Percentiles rank a stretch among this genome's conserved stretches.
These are phyloP conservation scores for Dothiorella sarmentorum DNA, from an alignment of 2,329 filamentous ascomycete genomes.

Conservation along the genomic window DNA sequence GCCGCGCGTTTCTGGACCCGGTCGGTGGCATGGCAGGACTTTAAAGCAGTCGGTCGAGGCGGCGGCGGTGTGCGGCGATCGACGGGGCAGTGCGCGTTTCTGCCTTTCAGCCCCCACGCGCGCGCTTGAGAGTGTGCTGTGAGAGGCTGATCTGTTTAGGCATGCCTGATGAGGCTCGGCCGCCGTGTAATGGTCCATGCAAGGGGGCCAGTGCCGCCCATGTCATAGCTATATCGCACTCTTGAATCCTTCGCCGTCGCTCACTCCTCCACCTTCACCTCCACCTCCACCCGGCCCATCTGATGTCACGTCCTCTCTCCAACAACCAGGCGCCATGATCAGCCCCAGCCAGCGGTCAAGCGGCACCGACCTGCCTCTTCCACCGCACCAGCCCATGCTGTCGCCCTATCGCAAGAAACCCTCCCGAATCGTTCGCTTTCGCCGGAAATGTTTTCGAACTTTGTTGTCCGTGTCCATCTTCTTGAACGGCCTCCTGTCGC, in stretches of 20 bases:
- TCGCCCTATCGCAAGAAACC: background rate
- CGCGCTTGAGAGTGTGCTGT: background rate
- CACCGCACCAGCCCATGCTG: background rate
- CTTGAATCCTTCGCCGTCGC: background rate
- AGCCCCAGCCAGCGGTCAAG: background rate
- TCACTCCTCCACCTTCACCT: background rate
- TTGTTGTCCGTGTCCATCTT: background rate
- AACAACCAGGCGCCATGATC: background rate
- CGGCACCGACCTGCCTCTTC: background rate
- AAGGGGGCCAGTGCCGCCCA: background rate
- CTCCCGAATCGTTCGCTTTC: background rate
- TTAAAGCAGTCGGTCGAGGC: background rate
- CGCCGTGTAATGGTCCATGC: background rate
- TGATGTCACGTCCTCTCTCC: background rate
- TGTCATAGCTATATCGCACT: background rate
- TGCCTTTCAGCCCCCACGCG: background rate
- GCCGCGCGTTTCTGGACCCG: background rate
- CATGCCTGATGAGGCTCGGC: background rate
- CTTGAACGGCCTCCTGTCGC: slow-evolving; percentile 1
- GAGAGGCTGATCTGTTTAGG: background rate
- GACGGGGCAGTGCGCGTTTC: background rate
- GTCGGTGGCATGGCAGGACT: background rate
- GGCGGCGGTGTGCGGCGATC: background rate
- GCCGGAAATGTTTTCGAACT: background rate
- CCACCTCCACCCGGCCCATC: background rate